phyloP scores from a whole-genome alignment of 2,329 filamentous ascomycete genomes.

The Xylariomycetidae sp. region DNA sequence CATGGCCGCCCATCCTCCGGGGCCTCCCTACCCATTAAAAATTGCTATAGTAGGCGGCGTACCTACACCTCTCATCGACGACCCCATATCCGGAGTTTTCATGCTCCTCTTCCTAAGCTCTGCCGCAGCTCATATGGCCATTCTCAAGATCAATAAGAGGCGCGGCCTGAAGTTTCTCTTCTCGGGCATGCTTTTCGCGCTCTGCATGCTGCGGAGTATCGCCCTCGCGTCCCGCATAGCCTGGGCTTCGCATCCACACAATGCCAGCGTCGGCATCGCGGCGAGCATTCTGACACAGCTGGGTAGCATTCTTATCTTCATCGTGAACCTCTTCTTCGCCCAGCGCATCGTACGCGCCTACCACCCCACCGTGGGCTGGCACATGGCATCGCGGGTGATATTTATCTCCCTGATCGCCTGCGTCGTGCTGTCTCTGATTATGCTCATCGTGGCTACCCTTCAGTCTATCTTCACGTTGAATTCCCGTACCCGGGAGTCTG shows the following conservation, averaged over 20 bases:
- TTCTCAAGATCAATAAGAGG: conserved; percentile 41
- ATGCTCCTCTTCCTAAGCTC: conserved; percentile 19
- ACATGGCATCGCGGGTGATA: conserved; percentile 39
- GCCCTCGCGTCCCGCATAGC: conserved; percentile 49
- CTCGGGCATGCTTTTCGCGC: conserved; percentile 53
- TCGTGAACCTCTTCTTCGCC: conserved; percentile 73
- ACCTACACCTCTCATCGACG: conserved; percentile 15
- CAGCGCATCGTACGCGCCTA: conserved; percentile 71
- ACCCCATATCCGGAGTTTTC: conserved; percentile 17
- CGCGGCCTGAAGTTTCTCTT: conserved; percentile 55
- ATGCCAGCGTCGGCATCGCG: conserved; percentile 46
- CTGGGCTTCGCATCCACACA: conserved; percentile 41
- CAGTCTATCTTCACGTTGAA: conserved; percentile 65
- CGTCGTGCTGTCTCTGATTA: conserved; percentile 56
- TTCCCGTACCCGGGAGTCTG: conserved; percentile 39
- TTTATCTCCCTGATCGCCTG: conserved; percentile 57
- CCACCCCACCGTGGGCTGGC: conserved; percentile 70
- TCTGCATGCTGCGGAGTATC: conserved; percentile 50
- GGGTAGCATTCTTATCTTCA: conserved; percentile 69
- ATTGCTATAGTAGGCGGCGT: conserved; percentile 20
- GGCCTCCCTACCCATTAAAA: conserved; percentile 14
- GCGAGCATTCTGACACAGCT: conserved; percentile 68
- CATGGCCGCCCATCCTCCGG: conserved; percentile 4
- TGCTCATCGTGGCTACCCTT: conserved; percentile 61
- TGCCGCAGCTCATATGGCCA: conserved; percentile 18